Percentiles rank a stretch among this genome's conserved stretches.
Evolutionary conservation across 495 filamentous ascomycete genomes (phyloP).

Genomic region (Aspergillus carlsbadensis): DNA sequence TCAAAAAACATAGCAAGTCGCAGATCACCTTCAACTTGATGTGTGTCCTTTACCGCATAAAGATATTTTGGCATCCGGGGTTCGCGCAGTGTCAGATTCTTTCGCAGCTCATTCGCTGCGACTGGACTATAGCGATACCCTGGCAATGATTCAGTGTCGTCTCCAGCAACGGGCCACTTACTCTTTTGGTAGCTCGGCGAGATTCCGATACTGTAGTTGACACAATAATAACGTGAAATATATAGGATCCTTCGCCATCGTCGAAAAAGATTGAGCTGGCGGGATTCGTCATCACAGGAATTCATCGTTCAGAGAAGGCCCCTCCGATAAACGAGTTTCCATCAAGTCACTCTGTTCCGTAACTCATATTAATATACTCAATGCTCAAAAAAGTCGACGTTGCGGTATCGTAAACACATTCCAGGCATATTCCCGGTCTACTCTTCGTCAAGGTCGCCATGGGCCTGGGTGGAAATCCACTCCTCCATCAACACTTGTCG

Average conservation of each 20-base stretch:
- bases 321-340: too few relatives aligned
- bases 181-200: background rate
- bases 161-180: too few relatives aligned
- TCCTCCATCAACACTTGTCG: constrained; percentile 88
- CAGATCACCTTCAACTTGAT: too few relatives aligned
- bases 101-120: background rate
- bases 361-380: too few relatives aligned
- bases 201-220: background rate
- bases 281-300: background rate
- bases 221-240: background rate
- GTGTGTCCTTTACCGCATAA: background rate
- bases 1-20: too few relatives aligned
- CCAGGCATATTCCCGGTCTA: constrained; percentile 8
- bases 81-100: background rate
- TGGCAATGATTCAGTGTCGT: background rate
- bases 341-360: too few relatives aligned
- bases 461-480: constrained; percentile 76
- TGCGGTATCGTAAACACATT: too few relatives aligned
- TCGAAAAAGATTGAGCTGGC: background rate
- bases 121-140: background rate
- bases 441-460: constrained; percentile 46
- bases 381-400: too few relatives aligned
- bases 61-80: background rate
- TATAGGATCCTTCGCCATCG: background rate
- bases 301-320: too few relatives aligned